These are phyloP conservation scores for Phragmites australis DNA, from an alignment of 176 grass and related monocot species.

Conservation along the genomic window DNA sequence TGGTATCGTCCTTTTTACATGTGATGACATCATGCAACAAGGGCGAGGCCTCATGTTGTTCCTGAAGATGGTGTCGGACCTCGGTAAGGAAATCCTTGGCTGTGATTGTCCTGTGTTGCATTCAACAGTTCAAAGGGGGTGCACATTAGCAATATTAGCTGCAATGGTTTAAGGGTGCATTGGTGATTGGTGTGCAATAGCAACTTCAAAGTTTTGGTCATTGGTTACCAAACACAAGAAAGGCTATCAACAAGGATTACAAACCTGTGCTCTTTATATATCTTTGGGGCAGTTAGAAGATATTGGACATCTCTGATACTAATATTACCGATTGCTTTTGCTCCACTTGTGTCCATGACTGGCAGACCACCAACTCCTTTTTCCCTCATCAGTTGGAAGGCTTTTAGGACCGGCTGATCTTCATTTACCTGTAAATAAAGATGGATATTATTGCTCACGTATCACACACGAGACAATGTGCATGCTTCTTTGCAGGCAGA, in stretches of 20 bases:
- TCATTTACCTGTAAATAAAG: constrained; percentile 64
- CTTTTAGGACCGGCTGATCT: constrained; percentile 90
- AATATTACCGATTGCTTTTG: constrained; percentile 77
- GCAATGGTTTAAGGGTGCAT: background rate
- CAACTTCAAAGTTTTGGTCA: background rate
- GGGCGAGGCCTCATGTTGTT: constrained; percentile 68
- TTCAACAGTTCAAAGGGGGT: background rate
- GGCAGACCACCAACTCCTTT: constrained; percentile 90
- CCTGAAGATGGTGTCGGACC: constrained; percentile 63
- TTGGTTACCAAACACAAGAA: background rate
- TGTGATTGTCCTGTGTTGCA: constrained; percentile 71
- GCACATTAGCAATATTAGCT: background rate
- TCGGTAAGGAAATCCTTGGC: constrained; percentile 70
- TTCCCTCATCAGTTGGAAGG: constrained; percentile 87
- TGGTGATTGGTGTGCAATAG: background rate
- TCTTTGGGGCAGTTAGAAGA: constrained; percentile 89
- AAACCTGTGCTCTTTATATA: constrained; percentile 96
- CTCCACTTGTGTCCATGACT: constrained; percentile 74
- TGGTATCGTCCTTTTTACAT: constrained; percentile 56
- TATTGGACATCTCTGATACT: constrained; percentile 99
- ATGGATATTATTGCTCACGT: background rate
- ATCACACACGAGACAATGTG: background rate
- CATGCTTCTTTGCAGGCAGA: background rate
- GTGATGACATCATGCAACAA: constrained; percentile 61
- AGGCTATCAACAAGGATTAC: background rate